Percentiles rank a stretch among this genome's conserved stretches.
Evolutionary conservation across 1,284 basidiomycete species (phyloP).

Genomic region (Apiotrichum brassicae): DNA sequence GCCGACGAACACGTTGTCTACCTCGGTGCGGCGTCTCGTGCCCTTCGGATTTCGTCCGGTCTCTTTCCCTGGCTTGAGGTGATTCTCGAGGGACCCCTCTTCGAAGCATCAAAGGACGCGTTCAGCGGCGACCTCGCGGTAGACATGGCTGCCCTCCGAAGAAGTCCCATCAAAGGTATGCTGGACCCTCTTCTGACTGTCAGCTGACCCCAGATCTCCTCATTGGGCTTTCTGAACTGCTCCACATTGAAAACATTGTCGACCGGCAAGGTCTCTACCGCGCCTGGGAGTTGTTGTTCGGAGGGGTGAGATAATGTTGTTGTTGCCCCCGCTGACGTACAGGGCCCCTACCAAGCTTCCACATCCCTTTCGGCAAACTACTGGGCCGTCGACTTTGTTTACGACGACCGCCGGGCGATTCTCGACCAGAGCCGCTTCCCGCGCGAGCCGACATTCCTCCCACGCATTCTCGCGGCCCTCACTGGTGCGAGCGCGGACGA

Average conservation of each 20-base stretch:
- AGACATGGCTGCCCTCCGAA: constrained; percentile 20
- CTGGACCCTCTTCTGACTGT: neutral
- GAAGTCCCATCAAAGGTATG: constrained; percentile 38
- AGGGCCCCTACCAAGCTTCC: constrained; percentile 24
- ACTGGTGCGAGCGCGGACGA: constrained; percentile 22
- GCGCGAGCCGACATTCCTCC: constrained; percentile 22
- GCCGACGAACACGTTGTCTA: constrained; percentile 17
- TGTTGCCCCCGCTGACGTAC: neutral
- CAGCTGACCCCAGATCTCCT: constrained; percentile 27
- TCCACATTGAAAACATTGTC: constrained; percentile 28
- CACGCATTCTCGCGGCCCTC: constrained; percentile 27
- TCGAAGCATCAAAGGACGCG: constrained; percentile 18
- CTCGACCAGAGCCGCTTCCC: constrained; percentile 36
- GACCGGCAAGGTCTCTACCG: constrained; percentile 30
- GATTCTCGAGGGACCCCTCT: constrained; percentile 32
- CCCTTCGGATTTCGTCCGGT: constrained; percentile 25
- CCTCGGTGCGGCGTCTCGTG: constrained; percentile 28
- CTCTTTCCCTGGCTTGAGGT: constrained; percentile 39
- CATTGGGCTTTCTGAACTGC: constrained; percentile 33
- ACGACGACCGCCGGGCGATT: constrained; percentile 29
- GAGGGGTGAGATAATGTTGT: constrained; percentile 9
- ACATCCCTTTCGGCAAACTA: constrained; percentile 32
- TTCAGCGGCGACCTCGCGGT: constrained; percentile 12
- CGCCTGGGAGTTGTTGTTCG: constrained; percentile 35
- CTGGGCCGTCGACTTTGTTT: constrained; percentile 35